Evolutionary conservation across 169 alveolate genomes (phyloP).

Genomic region (Plasmodium knowlesi): DNA sequence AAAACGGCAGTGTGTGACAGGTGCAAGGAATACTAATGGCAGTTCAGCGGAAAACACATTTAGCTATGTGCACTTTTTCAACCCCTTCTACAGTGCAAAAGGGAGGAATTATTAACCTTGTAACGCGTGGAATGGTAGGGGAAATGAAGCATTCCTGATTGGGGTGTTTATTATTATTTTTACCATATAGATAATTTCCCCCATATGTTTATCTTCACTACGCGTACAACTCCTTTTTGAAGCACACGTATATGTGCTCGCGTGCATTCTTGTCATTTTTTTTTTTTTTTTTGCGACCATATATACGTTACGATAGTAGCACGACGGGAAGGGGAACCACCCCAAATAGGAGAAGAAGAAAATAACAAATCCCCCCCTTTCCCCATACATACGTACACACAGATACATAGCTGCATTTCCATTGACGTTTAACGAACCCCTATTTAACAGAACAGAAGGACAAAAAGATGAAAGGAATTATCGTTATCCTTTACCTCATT

Average conservation of each 20-base stretch:
- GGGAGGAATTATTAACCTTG: not conserved
- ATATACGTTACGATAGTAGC: not conserved
- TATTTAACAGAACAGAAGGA: not conserved
- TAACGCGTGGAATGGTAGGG: not conserved
- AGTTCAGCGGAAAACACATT: not conserved
- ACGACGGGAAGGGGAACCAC: not conserved
- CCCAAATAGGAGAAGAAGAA: not conserved
- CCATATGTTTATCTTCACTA: not conserved
- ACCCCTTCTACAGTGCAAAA: not conserved
- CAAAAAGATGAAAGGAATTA: conserved; percentile 27
- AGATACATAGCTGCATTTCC: not conserved
- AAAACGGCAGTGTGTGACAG: not conserved
- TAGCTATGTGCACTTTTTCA: not conserved
- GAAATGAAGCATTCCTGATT: not conserved
- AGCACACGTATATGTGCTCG: not conserved
- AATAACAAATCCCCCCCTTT: not conserved
- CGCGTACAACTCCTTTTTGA: not conserved
- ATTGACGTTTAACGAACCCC: not conserved
- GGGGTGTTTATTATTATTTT: not conserved
- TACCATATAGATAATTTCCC: not conserved
- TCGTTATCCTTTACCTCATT: not conserved
- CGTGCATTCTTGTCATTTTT: not conserved
- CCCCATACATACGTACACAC: not conserved
- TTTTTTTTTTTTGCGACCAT: not conserved
- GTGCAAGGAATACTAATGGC: not conserved